These are phyloP conservation scores for Glomus cerebriforme DNA, from an alignment of 192 early-diverging fungal genomes.

Conservation along the genomic window DNA sequence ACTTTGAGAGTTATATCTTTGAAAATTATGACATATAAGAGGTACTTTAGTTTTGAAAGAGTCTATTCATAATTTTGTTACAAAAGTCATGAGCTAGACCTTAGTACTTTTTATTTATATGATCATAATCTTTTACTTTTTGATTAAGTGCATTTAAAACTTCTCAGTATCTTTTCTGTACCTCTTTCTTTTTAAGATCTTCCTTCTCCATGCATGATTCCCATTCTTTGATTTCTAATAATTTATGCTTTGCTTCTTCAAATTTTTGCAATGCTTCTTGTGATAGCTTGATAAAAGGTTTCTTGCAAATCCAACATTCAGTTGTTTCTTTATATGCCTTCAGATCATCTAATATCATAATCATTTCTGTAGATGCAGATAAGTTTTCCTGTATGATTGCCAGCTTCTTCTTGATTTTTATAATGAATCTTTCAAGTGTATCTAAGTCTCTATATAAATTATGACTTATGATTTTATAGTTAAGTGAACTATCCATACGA, in stretches of 20 bases:
- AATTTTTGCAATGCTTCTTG: background rate
- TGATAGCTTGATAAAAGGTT: no score
- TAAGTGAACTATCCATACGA: slow-evolving; percentile 1
- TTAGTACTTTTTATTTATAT: slow-evolving; percentile 5
- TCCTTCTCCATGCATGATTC: slow-evolving; percentile 3
- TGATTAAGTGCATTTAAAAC: slow-evolving; percentile 10
- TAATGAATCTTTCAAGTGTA: background rate
- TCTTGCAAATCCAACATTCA: no score
- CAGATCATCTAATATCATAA: no score
- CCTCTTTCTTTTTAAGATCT: slow-evolving; percentile 7
- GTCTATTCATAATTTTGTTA: slow-evolving; percentile 16
- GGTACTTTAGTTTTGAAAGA: slow-evolving; percentile 18
- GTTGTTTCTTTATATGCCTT: no score
- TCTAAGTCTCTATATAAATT: background rate
- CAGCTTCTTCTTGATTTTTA: no score
- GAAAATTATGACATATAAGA: no score
- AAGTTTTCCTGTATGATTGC: no score
- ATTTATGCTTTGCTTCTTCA: slow-evolving; percentile 12
- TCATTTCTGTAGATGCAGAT: no score
- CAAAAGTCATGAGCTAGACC: background rate
- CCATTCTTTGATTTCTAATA: slow-evolving; percentile 22
- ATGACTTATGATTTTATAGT: slow-evolving; percentile 7
- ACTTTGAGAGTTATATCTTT: no score
- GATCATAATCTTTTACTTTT: slow-evolving; percentile 16
- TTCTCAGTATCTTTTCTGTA: background rate